phyloP scores from a whole-genome alignment of 2,329 filamentous ascomycete genomes.

The Xylariaceae sp. region DNA sequence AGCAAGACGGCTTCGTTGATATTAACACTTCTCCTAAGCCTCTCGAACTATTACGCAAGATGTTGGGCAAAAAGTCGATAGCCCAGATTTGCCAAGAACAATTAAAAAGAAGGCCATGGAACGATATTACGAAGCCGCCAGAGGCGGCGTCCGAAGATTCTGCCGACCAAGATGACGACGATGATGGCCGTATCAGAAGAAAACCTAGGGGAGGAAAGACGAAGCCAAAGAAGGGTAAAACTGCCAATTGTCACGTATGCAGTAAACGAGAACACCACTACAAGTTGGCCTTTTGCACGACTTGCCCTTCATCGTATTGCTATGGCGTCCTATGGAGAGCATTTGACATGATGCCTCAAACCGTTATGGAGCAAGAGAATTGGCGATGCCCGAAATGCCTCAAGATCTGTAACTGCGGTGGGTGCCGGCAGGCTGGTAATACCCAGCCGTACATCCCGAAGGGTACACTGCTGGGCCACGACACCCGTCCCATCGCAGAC shows the following conservation, averaged over 20 bases:
- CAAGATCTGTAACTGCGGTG: constrained; percentile 80
- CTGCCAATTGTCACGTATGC: constrained; percentile 75
- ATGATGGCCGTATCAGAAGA: constrained; percentile 61
- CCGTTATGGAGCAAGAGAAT: constrained; percentile 70
- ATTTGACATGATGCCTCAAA: constrained; percentile 83
- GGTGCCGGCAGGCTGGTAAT: constrained; percentile 63
- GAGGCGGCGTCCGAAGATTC: constrained; percentile 30
- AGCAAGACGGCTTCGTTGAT: constrained; percentile 64
- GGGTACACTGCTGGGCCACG: constrained; percentile 82
- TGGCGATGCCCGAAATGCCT: constrained; percentile 90
- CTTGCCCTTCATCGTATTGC: constrained; percentile 76
- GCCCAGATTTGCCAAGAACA: constrained; percentile 95
- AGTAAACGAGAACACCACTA: constrained; percentile 74
- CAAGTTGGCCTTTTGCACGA: constrained; percentile 77
- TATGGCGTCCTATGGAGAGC: constrained; percentile 90
- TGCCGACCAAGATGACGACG: constrained; percentile 55
- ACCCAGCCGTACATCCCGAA: constrained; percentile 80
- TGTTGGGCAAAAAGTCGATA: constrained; percentile 68
- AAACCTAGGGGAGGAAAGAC: constrained; percentile 53
- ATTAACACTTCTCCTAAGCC: constrained; percentile 63
- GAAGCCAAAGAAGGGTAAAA: constrained; percentile 48
- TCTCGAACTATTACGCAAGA: constrained; percentile 64
- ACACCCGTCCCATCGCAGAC: constrained; percentile 86
- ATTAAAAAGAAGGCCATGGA: constrained; percentile 72
- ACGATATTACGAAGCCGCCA: constrained; percentile 66